Percentiles rank a stretch among this genome's conserved stretches.
Conservation (phyloP, 2,329 filamentous ascomycete species). For the Cladophialophora immunda region DNA sequence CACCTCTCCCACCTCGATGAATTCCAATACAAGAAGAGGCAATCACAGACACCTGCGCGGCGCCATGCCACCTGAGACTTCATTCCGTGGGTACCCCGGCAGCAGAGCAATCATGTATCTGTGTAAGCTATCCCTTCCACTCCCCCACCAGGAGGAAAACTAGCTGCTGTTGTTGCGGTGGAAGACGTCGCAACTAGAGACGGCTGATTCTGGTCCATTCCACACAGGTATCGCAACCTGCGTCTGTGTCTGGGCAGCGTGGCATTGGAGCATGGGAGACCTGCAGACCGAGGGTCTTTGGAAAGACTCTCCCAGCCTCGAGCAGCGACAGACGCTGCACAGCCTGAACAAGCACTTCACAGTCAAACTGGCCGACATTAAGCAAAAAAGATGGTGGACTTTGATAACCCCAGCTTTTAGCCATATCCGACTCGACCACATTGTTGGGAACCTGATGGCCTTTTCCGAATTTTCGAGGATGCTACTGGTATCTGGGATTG, state of each 20-base stretch:
- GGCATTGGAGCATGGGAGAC: background rate
- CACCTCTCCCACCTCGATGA: background rate
- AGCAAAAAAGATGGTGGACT: conserved; percentile 23
- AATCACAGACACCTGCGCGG: background rate
- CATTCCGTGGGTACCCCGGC: conserved; percentile 2
- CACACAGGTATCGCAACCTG: background rate
- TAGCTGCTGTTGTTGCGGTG: background rate
- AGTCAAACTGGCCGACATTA: conserved; percentile 13
- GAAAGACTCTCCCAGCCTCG: background rate
- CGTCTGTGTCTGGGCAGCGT: background rate
- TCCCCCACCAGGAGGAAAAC: background rate
- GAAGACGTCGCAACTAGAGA: background rate
- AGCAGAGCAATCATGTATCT: conserved; percentile 1
- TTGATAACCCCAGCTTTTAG: conserved; percentile 30
- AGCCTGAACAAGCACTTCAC: conserved; percentile 20
- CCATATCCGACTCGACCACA: conserved; percentile 22
- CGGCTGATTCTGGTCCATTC: background rate
- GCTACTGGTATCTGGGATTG: conserved; percentile 11
- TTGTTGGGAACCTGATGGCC: conserved; percentile 19
- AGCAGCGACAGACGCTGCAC: background rate
- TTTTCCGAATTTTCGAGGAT: conserved; percentile 21
- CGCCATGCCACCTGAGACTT: background rate
- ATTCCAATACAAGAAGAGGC: background rate
- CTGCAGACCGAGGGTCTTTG: background rate
- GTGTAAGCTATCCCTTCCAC: background rate